Percentiles rank a stretch among this genome's conserved stretches.
phyloP scores from a whole-genome alignment of 768 basidiomycete species.

The Psilocybe sp. region DNA sequence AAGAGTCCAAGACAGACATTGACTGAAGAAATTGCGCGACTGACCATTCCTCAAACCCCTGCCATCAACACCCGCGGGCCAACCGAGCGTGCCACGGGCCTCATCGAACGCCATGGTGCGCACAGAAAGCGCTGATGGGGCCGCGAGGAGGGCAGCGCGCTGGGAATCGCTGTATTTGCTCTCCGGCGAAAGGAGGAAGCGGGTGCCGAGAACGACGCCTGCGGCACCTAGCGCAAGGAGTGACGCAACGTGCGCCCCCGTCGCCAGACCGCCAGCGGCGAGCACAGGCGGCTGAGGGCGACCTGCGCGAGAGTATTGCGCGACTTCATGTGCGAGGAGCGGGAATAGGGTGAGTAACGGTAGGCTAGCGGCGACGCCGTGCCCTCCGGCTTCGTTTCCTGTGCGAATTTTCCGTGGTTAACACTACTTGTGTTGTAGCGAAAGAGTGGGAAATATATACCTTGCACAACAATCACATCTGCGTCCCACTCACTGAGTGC shows the following conservation, averaged over 20 bases:
- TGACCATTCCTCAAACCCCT: constrained; percentile 52
- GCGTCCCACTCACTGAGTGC: constrained; percentile 68
- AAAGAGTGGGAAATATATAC: constrained; percentile 29
- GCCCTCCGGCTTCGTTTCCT: constrained; percentile 84
- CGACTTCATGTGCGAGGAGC: constrained; percentile 43
- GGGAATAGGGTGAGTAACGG: constrained; percentile 63
- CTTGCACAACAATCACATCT: constrained; percentile 79
- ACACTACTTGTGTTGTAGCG: constrained; percentile 5
- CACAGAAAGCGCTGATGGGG: constrained; percentile 42
- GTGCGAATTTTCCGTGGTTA: constrained; percentile 7
- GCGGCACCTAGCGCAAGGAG: constrained; percentile 65
- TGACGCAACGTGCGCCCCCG: constrained; percentile 62
- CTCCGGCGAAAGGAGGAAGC: constrained; percentile 69
- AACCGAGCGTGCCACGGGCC: constrained; percentile 51
- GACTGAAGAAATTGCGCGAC: constrained; percentile 6
- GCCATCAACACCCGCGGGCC: constrained; percentile 64
- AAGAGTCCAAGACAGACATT: constrained; percentile 5
- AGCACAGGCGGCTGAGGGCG: constrained; percentile 40
- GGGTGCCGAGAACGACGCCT: constrained; percentile 72
- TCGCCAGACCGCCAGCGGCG: constrained; percentile 73
- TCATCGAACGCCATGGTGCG: constrained; percentile 65
- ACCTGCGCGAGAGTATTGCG: constrained; percentile 11
- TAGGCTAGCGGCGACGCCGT: constrained; percentile 55
- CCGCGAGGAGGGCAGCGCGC: constrained; percentile 48
- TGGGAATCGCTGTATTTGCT: constrained; percentile 54